Conservation (phyloP, 2,329 filamentous ascomycete species). For the Corniculantispora saksenae region DNA sequence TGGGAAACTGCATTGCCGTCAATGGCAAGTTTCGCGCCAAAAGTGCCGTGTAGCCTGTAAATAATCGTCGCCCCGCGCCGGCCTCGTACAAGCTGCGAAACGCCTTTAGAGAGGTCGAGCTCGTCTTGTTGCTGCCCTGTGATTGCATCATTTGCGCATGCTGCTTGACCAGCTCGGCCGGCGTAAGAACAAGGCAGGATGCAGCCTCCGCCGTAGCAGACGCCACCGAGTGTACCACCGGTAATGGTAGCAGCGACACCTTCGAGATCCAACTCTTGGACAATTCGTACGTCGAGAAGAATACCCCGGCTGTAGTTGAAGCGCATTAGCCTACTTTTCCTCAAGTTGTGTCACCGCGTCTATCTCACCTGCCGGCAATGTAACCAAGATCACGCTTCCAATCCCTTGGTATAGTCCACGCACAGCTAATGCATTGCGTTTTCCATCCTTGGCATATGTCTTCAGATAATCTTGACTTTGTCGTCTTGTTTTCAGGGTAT, state of each 20-base stretch:
- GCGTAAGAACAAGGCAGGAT: slow-evolving; percentile 83
- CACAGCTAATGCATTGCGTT: slow-evolving; percentile 51
- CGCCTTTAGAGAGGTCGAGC: slow-evolving; percentile 49
- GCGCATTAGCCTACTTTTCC: not conserved
- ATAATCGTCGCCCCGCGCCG: slow-evolving; percentile 58
- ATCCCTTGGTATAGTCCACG: slow-evolving; percentile 84
- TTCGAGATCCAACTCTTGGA: slow-evolving; percentile 64
- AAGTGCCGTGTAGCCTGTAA: slow-evolving; percentile 76
- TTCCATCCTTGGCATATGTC: slow-evolving; percentile 60
- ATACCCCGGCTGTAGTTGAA: slow-evolving; percentile 66
- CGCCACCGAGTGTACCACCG: slow-evolving; percentile 70
- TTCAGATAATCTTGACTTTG: slow-evolving; percentile 76
- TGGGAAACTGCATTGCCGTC: slow-evolving; percentile 83
- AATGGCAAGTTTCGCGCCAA: slow-evolving; percentile 83
- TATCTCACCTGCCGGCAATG: slow-evolving; percentile 74
- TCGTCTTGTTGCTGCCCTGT: slow-evolving; percentile 20
- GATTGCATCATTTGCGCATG: slow-evolving; percentile 79
- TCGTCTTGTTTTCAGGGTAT: slow-evolving; percentile 85
- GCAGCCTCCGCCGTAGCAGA: slow-evolving; percentile 79
- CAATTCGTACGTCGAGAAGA: slow-evolving; percentile 88
- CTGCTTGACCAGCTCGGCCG: slow-evolving; percentile 89
- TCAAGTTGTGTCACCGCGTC: not conserved
- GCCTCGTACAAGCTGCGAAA: slow-evolving; percentile 54
- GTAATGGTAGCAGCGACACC: slow-evolving; percentile 59
- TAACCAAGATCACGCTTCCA: slow-evolving; percentile 81